Percentiles rank a stretch among this genome's conserved stretches.
These are phyloP conservation scores for Myxozyma sirexii DNA, from an alignment of 805 yeast genomes.

Conservation along the genomic window DNA sequence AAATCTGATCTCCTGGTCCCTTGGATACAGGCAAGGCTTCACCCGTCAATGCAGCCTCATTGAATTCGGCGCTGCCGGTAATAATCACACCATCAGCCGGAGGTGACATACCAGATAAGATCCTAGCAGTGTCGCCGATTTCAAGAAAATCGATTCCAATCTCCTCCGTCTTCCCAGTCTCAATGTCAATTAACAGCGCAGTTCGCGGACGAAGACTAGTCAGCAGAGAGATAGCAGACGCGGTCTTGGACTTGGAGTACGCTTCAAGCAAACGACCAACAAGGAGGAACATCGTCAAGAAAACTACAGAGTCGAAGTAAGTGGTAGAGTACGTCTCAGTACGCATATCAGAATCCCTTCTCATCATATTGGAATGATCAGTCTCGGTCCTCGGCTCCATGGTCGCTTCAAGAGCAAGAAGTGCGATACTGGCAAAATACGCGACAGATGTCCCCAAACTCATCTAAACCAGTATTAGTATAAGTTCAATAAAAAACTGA, in stretches of 20 bases:
- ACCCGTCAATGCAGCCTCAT: conserved; percentile 90
- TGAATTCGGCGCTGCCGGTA: conserved; percentile 75
- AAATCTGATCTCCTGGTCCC: conserved; percentile 63
- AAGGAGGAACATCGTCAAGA: conserved; percentile 68
- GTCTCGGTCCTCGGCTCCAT: conserved; percentile 23
- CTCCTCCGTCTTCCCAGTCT: conserved; percentile 29
- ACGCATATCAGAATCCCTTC: conserved; percentile 15
- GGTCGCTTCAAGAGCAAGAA: conserved; percentile 52
- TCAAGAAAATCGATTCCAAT: conserved; percentile 55
- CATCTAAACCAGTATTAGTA: conserved; percentile 44
- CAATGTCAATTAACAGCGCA: conserved; percentile 50
- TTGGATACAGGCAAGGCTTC: conserved; percentile 66
- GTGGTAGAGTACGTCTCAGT: conserved; percentile 58
- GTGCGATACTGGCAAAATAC: conserved; percentile 65
- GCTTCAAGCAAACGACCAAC: conserved; percentile 72
- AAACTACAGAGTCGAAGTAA: conserved; percentile 78
- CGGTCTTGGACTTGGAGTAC: conserved; percentile 66
- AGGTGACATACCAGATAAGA: conserved; percentile 46
- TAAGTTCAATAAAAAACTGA: not conserved
- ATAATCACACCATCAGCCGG: conserved; percentile 82
- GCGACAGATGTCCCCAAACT: conserved; percentile 73
- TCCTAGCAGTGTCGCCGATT: conserved; percentile 76
- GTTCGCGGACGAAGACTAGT: conserved; percentile 53
- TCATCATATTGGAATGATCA: not conserved
- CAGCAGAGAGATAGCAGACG: conserved; percentile 61